Evolutionary conservation across 1,284 basidiomycete species (phyloP).

Genomic region (Xanthoconium separans): DNA sequence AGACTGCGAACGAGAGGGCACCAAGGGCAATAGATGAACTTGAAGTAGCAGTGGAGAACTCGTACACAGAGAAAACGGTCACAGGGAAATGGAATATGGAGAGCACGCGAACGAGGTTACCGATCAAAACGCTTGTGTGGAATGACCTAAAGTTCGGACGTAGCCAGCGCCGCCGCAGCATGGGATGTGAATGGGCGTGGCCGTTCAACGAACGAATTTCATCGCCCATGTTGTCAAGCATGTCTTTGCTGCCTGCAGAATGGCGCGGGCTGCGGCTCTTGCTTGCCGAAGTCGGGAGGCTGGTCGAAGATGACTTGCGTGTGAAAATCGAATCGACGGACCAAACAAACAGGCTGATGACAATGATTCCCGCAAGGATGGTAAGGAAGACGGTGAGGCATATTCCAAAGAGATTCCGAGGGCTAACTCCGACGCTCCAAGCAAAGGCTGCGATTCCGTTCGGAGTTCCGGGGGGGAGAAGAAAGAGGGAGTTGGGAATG

Average conservation of each 20-base stretch:
- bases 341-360: constrained; percentile 74
- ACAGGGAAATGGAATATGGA: constrained; percentile 93
- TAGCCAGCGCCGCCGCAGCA: constrained; percentile 48
- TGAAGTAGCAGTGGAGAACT: constrained; percentile 32
- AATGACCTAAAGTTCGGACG: constrained; percentile 69
- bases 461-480: constrained; percentile 59
- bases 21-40: constrained; percentile 65
- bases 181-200: constrained; percentile 29
- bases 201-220: constrained; percentile 57
- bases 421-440: constrained; percentile 71
- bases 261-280: constrained; percentile 54
- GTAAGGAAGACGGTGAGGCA: constrained; percentile 82
- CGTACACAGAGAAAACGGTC: constrained; percentile 86
- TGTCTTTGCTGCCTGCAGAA: constrained; percentile 53
- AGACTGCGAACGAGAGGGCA: constrained; percentile 71
- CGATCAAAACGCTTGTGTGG: constrained; percentile 76
- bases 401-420: constrained; percentile 82
- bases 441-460: constrained; percentile 69
- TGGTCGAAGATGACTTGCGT: constrained; percentile 27
- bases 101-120: constrained; percentile 88
- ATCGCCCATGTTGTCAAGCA: constrained; percentile 46
- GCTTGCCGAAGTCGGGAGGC: constrained; percentile 27
- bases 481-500: constrained; percentile 72
- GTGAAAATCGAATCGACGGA: constrained; percentile 58
- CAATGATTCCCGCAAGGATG: constrained; percentile 72